Conservation (phyloP, 805 yeast genomes). For the Lachancea meyersii region DNA sequence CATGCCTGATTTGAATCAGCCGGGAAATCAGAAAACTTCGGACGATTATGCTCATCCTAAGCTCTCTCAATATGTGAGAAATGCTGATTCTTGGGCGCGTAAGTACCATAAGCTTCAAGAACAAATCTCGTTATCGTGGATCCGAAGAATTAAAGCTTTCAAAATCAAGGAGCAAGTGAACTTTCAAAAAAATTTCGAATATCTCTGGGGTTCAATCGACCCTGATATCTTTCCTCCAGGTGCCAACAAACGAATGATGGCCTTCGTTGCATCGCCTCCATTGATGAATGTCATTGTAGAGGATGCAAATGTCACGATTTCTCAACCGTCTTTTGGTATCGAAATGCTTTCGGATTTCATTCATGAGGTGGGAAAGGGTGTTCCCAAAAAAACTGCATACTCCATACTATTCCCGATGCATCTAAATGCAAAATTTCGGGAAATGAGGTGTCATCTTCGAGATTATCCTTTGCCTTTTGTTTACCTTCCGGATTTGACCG, state of each 20-base stretch:
- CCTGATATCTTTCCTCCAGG: constrained; percentile 33
- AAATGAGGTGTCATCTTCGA: constrained; percentile 62
- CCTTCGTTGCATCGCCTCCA: constrained; percentile 43
- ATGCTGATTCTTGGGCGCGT: neutral
- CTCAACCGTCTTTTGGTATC: constrained; percentile 46
- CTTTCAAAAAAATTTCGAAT: constrained; percentile 36
- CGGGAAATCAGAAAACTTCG: too few relatives aligned
- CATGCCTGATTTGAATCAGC: neutral
- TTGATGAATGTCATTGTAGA: constrained; percentile 47
- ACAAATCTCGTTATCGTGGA: constrained; percentile 63
- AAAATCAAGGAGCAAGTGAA: constrained; percentile 37
- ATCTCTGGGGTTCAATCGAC: constrained; percentile 38
- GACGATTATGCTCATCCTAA: neutral
- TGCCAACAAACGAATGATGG: constrained; percentile 43
- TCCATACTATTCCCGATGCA: constrained; percentile 62
- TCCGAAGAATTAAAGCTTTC: constrained; percentile 49
- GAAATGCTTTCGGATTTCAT: constrained; percentile 55
- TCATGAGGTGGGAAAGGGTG: constrained; percentile 71
- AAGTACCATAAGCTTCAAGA: constrained; percentile 34
- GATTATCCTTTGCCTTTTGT: constrained; percentile 85
- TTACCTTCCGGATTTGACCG: constrained; percentile 53
- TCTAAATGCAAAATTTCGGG: constrained; percentile 50
- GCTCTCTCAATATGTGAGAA: neutral
- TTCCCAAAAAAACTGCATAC: constrained; percentile 64
- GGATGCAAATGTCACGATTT: constrained; percentile 43